Evolutionary conservation across 2,329 filamentous ascomycete genomes (phyloP), one percentile per base, ranked within the genome.

Genomic region (Sporothrix sp.): DNA sequence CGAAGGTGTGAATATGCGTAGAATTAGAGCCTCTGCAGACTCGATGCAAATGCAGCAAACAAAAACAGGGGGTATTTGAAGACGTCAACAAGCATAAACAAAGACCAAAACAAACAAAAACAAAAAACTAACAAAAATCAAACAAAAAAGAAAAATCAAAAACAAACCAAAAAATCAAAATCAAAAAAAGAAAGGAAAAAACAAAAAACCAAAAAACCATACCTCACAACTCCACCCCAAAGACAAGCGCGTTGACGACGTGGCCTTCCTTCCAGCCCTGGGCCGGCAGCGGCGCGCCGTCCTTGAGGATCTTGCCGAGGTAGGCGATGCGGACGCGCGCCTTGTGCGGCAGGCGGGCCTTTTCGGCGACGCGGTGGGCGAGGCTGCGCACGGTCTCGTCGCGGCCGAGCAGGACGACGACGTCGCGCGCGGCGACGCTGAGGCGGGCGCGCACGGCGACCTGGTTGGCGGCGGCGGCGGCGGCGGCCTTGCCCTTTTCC

Each of bases 211-310:
- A 10, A 14, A 38, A 23, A 25, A 39, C 2, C 16, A 14, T 28
- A 5, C 6, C 25, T 28, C 16, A 14, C 32, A 42, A 44, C 14
- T 32, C 16, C 9, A 32, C 14, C 54, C 33, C 66, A 59, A 78
- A 82, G 48, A 93, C 78, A 52, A 93, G 71, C 20, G 84, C 88
- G 63, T 90, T 93, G 50, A 95, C 68, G 30, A 93, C 72, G 61
- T 93, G 77, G 32, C 81, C 85, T 54, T 77, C 73, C 59, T 81
- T 78, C 85, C 87, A 95, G 44, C 84, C 85, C 58, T 93, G 84
- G 3, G 76, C 74, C 39, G 71, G 65, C 16, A 95, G 69, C 1
- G 82, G 74, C 18, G 77, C 63, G 49, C 74, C 73, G 56, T 91
- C 86, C 57, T 82, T 81, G 40, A 95, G 74, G 46, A 90, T 78